Evolutionary conservation across 306 rosid species (phyloP).

Genomic region (Prunus salicina): DNA sequence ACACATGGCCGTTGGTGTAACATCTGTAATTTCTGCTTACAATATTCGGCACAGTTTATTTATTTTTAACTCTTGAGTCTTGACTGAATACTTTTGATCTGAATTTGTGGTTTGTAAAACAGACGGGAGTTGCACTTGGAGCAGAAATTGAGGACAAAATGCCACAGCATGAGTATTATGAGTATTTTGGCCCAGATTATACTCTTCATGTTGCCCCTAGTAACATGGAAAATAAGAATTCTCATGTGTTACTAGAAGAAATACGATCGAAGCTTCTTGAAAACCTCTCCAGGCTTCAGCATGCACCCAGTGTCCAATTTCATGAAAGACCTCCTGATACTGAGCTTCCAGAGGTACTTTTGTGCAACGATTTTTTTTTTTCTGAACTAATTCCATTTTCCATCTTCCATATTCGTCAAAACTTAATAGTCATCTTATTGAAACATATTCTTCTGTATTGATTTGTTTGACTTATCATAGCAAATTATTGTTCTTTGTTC

Average conservation of each 20-base stretch:
- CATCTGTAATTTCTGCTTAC: not conserved
- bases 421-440: constrained; percentile 1
- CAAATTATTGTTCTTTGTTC: not conserved
- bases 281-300: constrained; percentile 74
- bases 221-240: constrained; percentile 90
- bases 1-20: not conserved
- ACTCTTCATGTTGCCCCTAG: constrained; percentile 94
- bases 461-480: not conserved
- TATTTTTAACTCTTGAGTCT: constrained; percentile 11
- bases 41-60: not conserved
- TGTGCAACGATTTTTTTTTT: not conserved
- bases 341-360: constrained; percentile 71
- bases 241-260: constrained; percentile 63
- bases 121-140: constrained; percentile 96
- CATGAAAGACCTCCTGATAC: constrained; percentile 82
- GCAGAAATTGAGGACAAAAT: constrained; percentile 87
- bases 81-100: constrained; percentile 2
- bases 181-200: constrained; percentile 91
- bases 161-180: constrained; percentile 90
- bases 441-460: not conserved
- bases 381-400: not conserved
- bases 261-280: constrained; percentile 75
- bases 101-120: constrained; percentile 37
- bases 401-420: not conserved
- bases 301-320: constrained; percentile 85